A percentile compares a stretch with the other conserved stretches of the same genome.
Conservation (phyloP, 2,329 filamentous ascomycete species). For the Graphiopsis chlorocephala region DNA sequence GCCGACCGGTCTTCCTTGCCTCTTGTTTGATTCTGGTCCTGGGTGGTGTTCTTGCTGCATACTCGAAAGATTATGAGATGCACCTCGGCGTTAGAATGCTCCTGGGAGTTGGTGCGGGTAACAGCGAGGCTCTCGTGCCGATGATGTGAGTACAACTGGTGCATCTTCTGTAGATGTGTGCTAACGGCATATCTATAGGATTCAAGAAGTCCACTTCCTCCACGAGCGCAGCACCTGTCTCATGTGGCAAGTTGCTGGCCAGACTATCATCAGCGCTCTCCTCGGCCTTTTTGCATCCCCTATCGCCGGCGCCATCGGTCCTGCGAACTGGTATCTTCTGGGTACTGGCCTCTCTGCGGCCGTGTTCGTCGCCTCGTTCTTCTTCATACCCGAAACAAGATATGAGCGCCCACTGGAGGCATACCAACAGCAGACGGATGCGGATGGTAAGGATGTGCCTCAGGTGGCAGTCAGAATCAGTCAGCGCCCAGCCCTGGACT, state of each 20-base stretch:
- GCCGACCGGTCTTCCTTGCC: conserved; percentile 33
- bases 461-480: conserved; percentile 20
- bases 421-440: conserved; percentile 33
- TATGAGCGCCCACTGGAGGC: conserved; percentile 40
- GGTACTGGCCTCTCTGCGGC: conserved; percentile 37
- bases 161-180: background rate
- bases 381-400: conserved; percentile 45
- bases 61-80: conserved; percentile 22
- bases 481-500: conserved; percentile 35
- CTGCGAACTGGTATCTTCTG: conserved; percentile 45
- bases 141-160: conserved; percentile 20
- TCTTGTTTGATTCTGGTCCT: conserved; percentile 31
- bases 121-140: conserved; percentile 27
- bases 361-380: conserved; percentile 37
- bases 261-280: conserved; percentile 40
- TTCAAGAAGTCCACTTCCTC: conserved; percentile 44
- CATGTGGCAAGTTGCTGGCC: conserved; percentile 44
- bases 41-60: conserved; percentile 27
- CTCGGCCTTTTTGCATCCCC: conserved; percentile 42
- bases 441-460: conserved; percentile 21
- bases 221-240: conserved; percentile 43
- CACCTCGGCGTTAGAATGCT: conserved; percentile 33
- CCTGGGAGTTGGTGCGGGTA: conserved; percentile 31
- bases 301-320: conserved; percentile 43
- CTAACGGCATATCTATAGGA: conserved; percentile 3